A percentile compares a stretch with the other conserved stretches of the same genome.
Evolutionary conservation across 345 rosid species (phyloP).

Genomic region (Salix arbutifolia): DNA sequence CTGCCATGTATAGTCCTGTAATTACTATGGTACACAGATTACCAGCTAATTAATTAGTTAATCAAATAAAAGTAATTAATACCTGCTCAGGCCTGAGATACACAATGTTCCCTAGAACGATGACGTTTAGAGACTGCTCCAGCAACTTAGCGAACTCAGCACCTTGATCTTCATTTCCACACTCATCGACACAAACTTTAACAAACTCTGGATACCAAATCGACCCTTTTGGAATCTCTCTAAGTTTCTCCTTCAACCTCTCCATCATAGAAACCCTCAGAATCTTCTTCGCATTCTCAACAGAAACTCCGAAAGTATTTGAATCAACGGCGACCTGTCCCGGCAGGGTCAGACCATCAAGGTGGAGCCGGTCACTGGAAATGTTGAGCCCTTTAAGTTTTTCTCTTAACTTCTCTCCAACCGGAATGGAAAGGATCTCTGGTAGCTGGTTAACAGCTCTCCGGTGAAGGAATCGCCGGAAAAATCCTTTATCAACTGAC

Average conservation of each 20-base stretch:
- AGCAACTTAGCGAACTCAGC: constrained; percentile 49
- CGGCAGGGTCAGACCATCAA: constrained; percentile 21
- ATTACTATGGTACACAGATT: neutral
- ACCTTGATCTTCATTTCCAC: constrained; percentile 51
- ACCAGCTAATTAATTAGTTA: neutral
- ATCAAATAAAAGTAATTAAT: neutral
- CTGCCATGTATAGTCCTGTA: too few species aligned
- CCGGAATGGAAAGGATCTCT: constrained; percentile 42
- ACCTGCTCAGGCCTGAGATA: constrained; percentile 84
- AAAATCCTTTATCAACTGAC: constrained; percentile 26
- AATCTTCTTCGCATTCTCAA: constrained; percentile 54
- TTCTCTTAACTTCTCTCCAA: constrained; percentile 50
- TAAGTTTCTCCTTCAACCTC: constrained; percentile 54
- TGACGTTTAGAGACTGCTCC: constrained; percentile 65
- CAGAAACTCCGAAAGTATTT: constrained; percentile 27
- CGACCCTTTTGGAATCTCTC: constrained; percentile 42
- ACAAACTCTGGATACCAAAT: constrained; percentile 47
- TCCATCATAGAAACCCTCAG: constrained; percentile 53
- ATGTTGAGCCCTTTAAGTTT: constrained; percentile 30
- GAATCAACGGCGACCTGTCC: neutral
- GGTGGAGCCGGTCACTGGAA: constrained; percentile 16
- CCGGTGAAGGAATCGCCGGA: constrained; percentile 46
- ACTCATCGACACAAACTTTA: constrained; percentile 44
- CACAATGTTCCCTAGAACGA: constrained; percentile 65
- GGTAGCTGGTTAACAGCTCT: constrained; percentile 29